phyloP scores from a whole-genome alignment of 768 basidiomycete species.

The Pisolithus marmoratus region DNA sequence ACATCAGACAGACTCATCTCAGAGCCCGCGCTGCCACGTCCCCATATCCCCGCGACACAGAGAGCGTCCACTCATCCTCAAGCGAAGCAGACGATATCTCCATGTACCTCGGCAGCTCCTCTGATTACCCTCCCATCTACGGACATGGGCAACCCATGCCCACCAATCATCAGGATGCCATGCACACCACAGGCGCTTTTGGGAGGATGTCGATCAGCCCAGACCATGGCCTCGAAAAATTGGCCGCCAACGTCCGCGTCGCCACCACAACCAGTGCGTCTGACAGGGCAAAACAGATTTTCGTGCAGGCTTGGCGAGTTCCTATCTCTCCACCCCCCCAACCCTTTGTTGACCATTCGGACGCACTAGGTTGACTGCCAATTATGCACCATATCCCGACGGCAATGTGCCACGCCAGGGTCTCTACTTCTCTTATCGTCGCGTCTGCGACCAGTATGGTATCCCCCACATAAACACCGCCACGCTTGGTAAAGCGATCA shows the following conservation, averaged over 20 bases:
- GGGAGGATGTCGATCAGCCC: conserved; percentile 70
- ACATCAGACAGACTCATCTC: conserved; percentile 69
- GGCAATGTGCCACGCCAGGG: conserved; percentile 93
- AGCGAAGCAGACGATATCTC: conserved; percentile 86
- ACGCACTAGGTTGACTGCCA: conserved; percentile 71
- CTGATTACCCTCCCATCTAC: conserved; percentile 70
- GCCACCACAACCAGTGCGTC: conserved; percentile 90
- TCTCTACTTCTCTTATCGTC: conserved; percentile 87
- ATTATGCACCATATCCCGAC: conserved; percentile 87
- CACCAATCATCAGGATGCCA: conserved; percentile 35
- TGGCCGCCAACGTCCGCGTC: conserved; percentile 80
- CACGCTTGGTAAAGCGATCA: conserved; percentile 90
- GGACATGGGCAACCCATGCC: conserved; percentile 36
- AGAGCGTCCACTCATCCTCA: conserved; percentile 82
- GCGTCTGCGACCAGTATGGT: conserved; percentile 88
- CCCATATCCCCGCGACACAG: conserved; percentile 80
- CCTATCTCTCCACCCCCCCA: conserved; percentile 11
- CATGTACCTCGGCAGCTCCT: conserved; percentile 58
- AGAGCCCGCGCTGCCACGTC: conserved; percentile 77
- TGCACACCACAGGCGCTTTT: conserved; percentile 69
- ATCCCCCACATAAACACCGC: conserved; percentile 95
- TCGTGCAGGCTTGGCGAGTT: conserved; percentile 85
- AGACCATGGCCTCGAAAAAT: conserved; percentile 78
- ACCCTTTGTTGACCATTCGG: conserved; percentile 14
- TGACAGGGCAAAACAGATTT: conserved; percentile 87